Percentiles rank a stretch among this genome's conserved stretches.
phyloP scores from a whole-genome alignment of 2,329 filamentous ascomycete species.

The Trichoderma koningii region DNA sequence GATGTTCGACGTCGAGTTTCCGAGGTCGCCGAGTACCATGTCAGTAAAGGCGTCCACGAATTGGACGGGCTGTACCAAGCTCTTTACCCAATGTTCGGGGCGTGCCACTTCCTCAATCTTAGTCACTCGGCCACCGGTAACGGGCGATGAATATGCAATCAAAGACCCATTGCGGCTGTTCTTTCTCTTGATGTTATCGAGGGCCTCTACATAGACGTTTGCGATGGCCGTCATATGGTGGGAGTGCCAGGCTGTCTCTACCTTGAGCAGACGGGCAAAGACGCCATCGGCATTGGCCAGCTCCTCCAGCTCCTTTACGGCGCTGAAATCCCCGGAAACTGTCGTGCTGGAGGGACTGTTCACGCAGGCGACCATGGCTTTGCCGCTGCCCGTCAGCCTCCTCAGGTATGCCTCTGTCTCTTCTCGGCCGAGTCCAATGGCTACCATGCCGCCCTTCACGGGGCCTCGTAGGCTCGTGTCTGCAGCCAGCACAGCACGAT shows the following conservation, averaged over 20 bases:
- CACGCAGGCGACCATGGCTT: constrained; percentile 33
- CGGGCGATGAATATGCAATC: constrained; percentile 30
- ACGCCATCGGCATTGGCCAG: constrained; percentile 32
- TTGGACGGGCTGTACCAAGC: constrained; percentile 34
- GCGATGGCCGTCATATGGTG: constrained; percentile 45
- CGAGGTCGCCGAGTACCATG: not conserved
- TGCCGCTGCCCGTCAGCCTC: constrained; percentile 27
- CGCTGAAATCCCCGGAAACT: constrained; percentile 37
- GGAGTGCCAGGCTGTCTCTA: constrained; percentile 54
- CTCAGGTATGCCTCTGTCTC: constrained; percentile 17
- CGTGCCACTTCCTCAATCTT: not conserved
- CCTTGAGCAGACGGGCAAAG: constrained; percentile 42
- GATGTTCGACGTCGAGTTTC: not conserved
- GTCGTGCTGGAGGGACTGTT: constrained; percentile 34
- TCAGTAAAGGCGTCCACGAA: constrained; percentile 23
- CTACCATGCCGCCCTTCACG: constrained; percentile 31
- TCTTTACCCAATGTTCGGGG: constrained; percentile 34
- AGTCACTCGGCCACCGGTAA: constrained; percentile 36
- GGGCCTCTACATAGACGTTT: constrained; percentile 27
- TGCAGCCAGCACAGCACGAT: not conserved
- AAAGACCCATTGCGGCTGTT: not conserved
- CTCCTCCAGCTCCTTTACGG: constrained; percentile 32
- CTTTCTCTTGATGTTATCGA: not conserved
- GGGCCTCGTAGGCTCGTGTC: not conserved
- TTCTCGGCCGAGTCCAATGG: constrained; percentile 31